phyloP scores from a whole-genome alignment of 176 grass and related monocot species.

The Elymus sibiricus region DNA sequence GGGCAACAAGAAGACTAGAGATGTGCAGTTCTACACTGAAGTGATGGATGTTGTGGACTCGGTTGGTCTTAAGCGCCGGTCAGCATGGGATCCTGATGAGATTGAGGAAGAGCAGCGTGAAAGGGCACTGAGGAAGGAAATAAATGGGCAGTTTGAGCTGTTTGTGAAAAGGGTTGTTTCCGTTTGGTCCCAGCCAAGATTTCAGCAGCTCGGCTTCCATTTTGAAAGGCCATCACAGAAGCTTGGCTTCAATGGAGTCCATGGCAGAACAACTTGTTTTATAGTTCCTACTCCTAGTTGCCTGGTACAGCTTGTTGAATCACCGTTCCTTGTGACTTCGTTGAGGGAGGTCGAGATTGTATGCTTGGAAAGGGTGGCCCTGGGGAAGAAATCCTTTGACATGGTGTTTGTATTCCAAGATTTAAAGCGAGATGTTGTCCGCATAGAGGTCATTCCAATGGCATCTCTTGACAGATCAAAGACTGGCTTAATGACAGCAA shows the following conservation, averaged over 20 bases:
- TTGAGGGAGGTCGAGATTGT: slow-evolving; percentile 91
- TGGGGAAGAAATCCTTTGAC: slow-evolving; percentile 60
- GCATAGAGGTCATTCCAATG: slow-evolving; percentile 56
- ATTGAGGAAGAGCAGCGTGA: slow-evolving; percentile 94
- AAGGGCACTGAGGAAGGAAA: slow-evolving; percentile 75
- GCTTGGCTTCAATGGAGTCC: slow-evolving; percentile 88
- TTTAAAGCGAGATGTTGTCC: slow-evolving; percentile 56
- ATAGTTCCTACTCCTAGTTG: slow-evolving; percentile 89
- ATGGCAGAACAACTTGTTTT: slow-evolving; percentile 71
- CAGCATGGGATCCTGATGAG: slow-evolving; percentile 86
- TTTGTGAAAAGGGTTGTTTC: slow-evolving; percentile 86
- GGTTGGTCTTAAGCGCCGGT: slow-evolving; percentile 53
- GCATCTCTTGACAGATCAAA: slow-evolving; percentile 52
- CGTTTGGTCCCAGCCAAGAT: slow-evolving; percentile 70
- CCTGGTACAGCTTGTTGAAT: slow-evolving; percentile 80
- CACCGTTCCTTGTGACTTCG: slow-evolving; percentile 73
- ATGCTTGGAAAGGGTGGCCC: slow-evolving; percentile 86
- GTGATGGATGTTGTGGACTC: slow-evolving; percentile 98
- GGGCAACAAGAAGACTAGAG: slow-evolving; percentile 90
- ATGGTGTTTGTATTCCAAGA: slow-evolving; percentile 74
- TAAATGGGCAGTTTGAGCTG: slow-evolving; percentile 80
- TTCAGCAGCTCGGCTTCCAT: slow-evolving; percentile 64
- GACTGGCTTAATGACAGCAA: slow-evolving; percentile 60
- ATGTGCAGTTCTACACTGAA: slow-evolving; percentile 93
- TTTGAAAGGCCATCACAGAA: slow-evolving; percentile 74